Conservation (phyloP, 2,329 filamentous ascomycete genomes). For the Epichloe brachyelytri region DNA sequence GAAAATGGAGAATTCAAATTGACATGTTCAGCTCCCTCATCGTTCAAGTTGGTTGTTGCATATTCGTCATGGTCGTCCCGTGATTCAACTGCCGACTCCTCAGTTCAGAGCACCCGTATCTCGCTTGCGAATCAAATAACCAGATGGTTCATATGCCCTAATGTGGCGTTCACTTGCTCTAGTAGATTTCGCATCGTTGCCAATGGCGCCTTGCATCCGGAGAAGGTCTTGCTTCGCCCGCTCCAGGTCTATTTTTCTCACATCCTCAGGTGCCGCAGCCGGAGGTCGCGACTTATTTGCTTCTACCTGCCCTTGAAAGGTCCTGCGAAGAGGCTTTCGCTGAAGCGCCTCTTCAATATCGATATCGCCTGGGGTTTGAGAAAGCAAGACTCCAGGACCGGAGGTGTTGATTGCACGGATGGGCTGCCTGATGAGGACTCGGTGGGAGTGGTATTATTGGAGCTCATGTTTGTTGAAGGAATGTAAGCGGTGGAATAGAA, state of each 20-base stretch:
- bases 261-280: conserved; percentile 16
- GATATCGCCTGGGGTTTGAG: conserved; percentile 27
- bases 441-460: neutral
- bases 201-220: conserved; percentile 18
- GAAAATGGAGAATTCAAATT: neutral
- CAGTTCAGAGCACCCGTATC: neutral
- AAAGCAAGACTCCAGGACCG: conserved; percentile 20
- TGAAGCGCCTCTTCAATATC: conserved; percentile 30
- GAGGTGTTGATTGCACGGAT: conserved; percentile 16
- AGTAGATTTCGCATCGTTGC: neutral
- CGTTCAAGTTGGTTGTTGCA: neutral
- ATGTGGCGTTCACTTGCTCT: neutral
- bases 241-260: conserved; percentile 28
- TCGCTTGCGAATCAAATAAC: neutral
- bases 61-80: neutral
- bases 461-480: neutral
- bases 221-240: conserved; percentile 35
- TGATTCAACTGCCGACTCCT: neutral
- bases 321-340: conserved; percentile 30
- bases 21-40: neutral
- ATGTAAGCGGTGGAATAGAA: neutral
- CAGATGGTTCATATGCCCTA: neutral
- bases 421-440: neutral
- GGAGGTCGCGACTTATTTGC: conserved; percentile 17
- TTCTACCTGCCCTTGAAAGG: conserved; percentile 23